These are phyloP conservation scores for Podaxis sp. DNA, from an alignment of 768 basidiomycete species.

Conservation along the genomic window DNA sequence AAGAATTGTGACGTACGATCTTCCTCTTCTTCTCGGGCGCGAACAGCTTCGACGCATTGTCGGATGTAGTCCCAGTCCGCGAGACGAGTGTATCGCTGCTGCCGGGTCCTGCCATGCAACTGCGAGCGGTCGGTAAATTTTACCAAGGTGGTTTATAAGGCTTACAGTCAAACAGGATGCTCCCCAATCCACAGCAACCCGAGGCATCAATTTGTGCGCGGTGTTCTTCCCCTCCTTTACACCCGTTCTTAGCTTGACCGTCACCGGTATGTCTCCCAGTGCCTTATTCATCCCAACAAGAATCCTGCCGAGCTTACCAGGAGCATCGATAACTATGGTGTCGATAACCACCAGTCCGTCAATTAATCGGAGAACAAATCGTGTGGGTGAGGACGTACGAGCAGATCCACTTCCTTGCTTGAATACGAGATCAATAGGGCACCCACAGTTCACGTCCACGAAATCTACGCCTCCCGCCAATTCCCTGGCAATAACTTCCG, in stretches of 20 bases:
- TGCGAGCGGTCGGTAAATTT: constrained; percentile 24
- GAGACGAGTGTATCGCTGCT: constrained; percentile 88
- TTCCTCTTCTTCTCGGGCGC: constrained; percentile 65
- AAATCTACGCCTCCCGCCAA: constrained; percentile 72
- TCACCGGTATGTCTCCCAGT: constrained; percentile 87
- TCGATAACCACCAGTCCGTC: background rate
- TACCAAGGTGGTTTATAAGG: background rate
- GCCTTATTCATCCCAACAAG: constrained; percentile 88
- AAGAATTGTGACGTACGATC: constrained; percentile 47
- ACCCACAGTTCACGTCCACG: constrained; percentile 94
- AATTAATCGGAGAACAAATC: constrained; percentile 1
- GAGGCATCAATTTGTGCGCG: constrained; percentile 89
- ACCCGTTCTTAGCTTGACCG: constrained; percentile 88
- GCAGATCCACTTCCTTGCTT: constrained; percentile 88
- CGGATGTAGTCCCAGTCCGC: constrained; percentile 97
- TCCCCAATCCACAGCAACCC: constrained; percentile 52
- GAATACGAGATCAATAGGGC: constrained; percentile 96
- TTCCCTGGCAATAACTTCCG: constrained; percentile 76
- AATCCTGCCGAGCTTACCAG: constrained; percentile 80
- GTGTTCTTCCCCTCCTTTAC: constrained; percentile 84
- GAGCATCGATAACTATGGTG: constrained; percentile 71
- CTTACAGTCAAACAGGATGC: constrained; percentile 42
- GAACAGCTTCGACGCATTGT: constrained; percentile 77
- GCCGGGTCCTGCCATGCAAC: constrained; percentile 94
- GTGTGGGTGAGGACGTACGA: constrained; percentile 42